Percentiles rank a stretch among this genome's conserved stretches.
These are phyloP conservation scores for Antitrichia curtipendula DNA, from an alignment of 225 moss, liverwort and hornwort species.

Conservation along the genomic window DNA sequence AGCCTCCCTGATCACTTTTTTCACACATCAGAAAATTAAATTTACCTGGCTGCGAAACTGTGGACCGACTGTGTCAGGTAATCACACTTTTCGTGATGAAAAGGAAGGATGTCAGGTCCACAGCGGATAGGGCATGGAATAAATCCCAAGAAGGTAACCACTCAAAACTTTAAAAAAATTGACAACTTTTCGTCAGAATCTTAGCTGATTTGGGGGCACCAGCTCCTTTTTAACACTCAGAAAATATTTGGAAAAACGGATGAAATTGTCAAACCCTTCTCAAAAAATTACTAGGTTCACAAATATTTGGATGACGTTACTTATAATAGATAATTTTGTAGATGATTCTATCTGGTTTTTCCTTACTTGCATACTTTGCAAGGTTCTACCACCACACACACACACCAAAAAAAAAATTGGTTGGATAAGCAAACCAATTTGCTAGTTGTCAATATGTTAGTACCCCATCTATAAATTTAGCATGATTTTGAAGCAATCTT, in stretches of 20 bases:
- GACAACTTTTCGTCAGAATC: not conserved
- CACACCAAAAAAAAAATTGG: no score
- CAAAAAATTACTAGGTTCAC: not conserved
- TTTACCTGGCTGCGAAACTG: not conserved
- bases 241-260: not conserved
- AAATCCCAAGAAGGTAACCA: not conserved
- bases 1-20: not conserved
- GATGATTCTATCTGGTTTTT: not conserved
- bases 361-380: not conserved
- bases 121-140: not conserved
- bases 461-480: not conserved
- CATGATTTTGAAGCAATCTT: not conserved
- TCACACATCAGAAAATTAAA: no score
- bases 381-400: not conserved
- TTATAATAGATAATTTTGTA: not conserved
- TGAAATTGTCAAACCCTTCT: not conserved
- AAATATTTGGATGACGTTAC: not conserved
- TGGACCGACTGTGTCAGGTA: not conserved
- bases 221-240: not conserved
- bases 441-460: fast-evolving
- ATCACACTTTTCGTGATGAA: not conserved
- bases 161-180: not conserved
- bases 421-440: not conserved
- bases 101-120: not conserved
- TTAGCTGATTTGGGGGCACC: not conserved